These are phyloP conservation scores for Cladorrhinum samala DNA, from an alignment of 495 filamentous ascomycete species.

Conservation along the genomic window DNA sequence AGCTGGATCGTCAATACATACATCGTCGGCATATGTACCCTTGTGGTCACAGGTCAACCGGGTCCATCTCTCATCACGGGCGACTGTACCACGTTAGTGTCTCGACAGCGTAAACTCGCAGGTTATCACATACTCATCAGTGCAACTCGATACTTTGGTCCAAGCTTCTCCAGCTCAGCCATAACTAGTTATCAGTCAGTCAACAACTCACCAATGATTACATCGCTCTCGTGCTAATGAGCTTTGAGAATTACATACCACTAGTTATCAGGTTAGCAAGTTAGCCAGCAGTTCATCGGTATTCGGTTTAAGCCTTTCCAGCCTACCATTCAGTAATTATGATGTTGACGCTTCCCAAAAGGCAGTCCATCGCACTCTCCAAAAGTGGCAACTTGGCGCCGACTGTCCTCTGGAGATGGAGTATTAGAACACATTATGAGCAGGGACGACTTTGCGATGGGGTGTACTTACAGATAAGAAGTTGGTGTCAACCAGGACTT, in stretches of 20 bases:
- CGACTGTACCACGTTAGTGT: slow-evolving; percentile 45
- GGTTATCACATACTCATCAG: slow-evolving; percentile 42
- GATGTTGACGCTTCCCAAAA: slow-evolving; percentile 61
- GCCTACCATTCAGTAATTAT: slow-evolving; percentile 69
- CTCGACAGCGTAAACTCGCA: background rate
- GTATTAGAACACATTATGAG: too few species aligned
- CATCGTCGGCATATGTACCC: slow-evolving; percentile 88
- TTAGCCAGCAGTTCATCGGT: too few species aligned
- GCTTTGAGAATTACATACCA: too few species aligned
- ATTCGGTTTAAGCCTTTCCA: too few species aligned
- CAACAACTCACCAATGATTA: too few species aligned
- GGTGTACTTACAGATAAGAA: too few species aligned
- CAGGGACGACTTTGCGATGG: too few species aligned
- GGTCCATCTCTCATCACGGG: slow-evolving; percentile 87
- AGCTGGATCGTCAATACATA: slow-evolving; percentile 10
- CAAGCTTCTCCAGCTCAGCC: slow-evolving; percentile 81
- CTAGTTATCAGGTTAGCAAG: too few species aligned
- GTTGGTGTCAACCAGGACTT: slow-evolving; percentile 65
- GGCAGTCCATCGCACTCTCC: slow-evolving; percentile 69
- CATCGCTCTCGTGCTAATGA: too few species aligned
- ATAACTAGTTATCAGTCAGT: slow-evolving; percentile 41
- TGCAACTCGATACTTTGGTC: slow-evolving; percentile 81
- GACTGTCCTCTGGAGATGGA: too few species aligned
- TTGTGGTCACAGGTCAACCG: slow-evolving; percentile 80
- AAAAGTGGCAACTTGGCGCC: slow-evolving; percentile 84